A percentile compares a stretch with the other conserved stretches of the same genome.
Evolutionary conservation across 2,329 filamentous ascomycete genomes (phyloP).

Genomic region (Diaporthe nobilis): DNA sequence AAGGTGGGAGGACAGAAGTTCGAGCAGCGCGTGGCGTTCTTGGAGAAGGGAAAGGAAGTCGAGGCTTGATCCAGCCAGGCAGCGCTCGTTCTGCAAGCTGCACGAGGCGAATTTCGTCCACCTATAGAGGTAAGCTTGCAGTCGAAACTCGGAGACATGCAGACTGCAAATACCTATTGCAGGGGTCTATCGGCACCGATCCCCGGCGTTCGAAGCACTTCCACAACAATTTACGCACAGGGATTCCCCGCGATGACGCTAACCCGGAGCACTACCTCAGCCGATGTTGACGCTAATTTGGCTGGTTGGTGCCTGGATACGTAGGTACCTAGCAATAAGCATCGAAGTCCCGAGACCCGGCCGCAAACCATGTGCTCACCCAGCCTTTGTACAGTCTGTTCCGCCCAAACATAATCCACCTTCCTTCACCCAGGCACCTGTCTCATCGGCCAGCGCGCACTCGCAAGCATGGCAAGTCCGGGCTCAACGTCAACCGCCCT

Average conservation of each 20-base stretch:
- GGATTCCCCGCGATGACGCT: conserved; percentile 29
- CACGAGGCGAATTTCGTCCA: conserved; percentile 26
- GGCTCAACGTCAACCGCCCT: conserved; percentile 67
- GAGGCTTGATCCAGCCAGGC: conserved; percentile 27
- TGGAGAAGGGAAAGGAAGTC: background rate
- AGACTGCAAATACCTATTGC: conserved; percentile 29
- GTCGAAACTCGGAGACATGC: conserved; percentile 26
- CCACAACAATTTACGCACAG: conserved; percentile 1
- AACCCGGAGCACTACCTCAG: background rate
- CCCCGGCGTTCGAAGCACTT: conserved; percentile 30
- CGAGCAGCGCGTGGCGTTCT: conserved; percentile 21
- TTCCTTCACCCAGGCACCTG: background rate
- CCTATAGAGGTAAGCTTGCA: conserved; percentile 31
- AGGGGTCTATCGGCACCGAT: conserved; percentile 31
- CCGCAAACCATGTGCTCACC: background rate
- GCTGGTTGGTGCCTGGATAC: background rate
- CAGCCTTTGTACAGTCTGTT: background rate
- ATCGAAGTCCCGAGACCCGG: background rate
- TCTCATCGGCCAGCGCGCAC: conserved; percentile 11
- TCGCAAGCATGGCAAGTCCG: conserved; percentile 35
- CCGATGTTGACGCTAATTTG: background rate
- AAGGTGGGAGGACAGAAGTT: conserved; percentile 11
- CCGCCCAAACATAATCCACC: background rate
- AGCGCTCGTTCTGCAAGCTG: conserved; percentile 22
- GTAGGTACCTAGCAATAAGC: background rate